Base-by-base conservation (phyloP, 106 monocot species). In the Vanilla planifolia region DNA sequence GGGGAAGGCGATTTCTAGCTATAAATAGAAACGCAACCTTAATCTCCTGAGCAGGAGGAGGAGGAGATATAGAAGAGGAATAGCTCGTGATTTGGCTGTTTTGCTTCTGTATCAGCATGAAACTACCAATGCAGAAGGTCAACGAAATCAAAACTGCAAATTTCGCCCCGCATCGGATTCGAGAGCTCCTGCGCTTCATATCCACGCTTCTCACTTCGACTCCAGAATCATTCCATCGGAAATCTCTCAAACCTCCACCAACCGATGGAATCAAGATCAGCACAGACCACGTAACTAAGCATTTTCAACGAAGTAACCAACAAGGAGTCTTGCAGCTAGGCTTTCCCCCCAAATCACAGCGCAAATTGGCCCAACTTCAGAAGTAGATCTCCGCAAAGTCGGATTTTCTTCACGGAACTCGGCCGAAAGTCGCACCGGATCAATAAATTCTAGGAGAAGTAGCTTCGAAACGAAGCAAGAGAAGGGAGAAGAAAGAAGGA, bases 21-120 rank as follows among this genome's bases (percentile, higher is more conserved):
- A 98, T 88, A 33, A 98, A 98, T 0, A 98, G 79, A 62, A 98
- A 98, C 3, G 96, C 96, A 27, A 98, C 79, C 79, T 88, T 82
- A 19, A 72, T 64, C 29, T 68, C 71, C 29, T 55, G 73, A n/a
- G n/a, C n/a, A 60, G 19, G 10, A 8, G 36, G 8, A 3, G 44
- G 60, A 11, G 72, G 69, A 39, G 69, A 42, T 0, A 8, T 10
- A 2, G 42, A 51, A n/a, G 55, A 7, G 20, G 13, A 22, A n/a
- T 51, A 17, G 5, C 51, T 40, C 55, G 51, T 26, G 43, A 81
- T 57, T 14, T 33, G 67, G 39, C 8, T 47, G 46, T 63, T 60
- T 0, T 69, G 74, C 55, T 32, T 52, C 48, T 73, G 78, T 33
- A 79, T 53, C 53, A 85, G 8, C 14, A 76, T 8, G 0, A 89